A percentile compares a stretch with the other conserved stretches of the same genome.
These are phyloP conservation scores for Bocquillonia castaneifolia DNA, from an alignment of 441 rosid genomes.

Conservation along the genomic window DNA sequence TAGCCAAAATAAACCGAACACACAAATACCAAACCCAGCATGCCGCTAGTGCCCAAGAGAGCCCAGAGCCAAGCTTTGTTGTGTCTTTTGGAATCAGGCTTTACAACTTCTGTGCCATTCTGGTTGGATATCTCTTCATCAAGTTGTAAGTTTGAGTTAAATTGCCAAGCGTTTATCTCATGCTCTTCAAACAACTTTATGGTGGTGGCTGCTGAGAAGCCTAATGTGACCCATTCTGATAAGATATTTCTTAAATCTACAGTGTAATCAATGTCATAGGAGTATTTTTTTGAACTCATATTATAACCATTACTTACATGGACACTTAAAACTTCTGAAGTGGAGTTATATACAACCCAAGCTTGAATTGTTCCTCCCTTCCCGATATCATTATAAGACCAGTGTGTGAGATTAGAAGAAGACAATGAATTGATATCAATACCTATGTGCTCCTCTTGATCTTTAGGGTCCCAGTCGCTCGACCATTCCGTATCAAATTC, in stretches of 20 bases:
- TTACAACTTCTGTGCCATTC: background rate
- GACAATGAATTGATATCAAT: slow-evolving; percentile 22
- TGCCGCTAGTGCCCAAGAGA: background rate
- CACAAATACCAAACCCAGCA: background rate
- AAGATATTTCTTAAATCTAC: slow-evolving; percentile 2
- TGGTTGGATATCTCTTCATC: background rate
- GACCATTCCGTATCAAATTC: slow-evolving; percentile 27
- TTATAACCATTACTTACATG: background rate
- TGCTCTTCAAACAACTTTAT: background rate
- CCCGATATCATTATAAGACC: slow-evolving; percentile 18
- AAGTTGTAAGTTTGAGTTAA: slow-evolving; percentile 21
- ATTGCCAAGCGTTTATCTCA: slow-evolving; percentile 25
- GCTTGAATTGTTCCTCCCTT: slow-evolving; percentile 21
- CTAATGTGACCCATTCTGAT: slow-evolving; percentile 26
- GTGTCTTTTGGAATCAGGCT: background rate
- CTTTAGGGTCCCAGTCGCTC: background rate
- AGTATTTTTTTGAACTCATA: accelerated
- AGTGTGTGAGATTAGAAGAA: slow-evolving; percentile 9
- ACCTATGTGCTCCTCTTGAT: slow-evolving; percentile 20
- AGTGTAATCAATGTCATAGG: background rate
- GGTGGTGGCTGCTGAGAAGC: slow-evolving; percentile 29
- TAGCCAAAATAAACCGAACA: background rate
- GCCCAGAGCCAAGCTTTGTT: background rate
- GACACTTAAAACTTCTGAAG: slow-evolving; percentile 21
- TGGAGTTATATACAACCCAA: slow-evolving; percentile 25